A percentile compares a stretch with the other conserved stretches of the same genome.
Evolutionary conservation across 2,329 filamentous ascomycete genomes (phyloP).

Genomic region (Hirsutella thompsonii): DNA sequence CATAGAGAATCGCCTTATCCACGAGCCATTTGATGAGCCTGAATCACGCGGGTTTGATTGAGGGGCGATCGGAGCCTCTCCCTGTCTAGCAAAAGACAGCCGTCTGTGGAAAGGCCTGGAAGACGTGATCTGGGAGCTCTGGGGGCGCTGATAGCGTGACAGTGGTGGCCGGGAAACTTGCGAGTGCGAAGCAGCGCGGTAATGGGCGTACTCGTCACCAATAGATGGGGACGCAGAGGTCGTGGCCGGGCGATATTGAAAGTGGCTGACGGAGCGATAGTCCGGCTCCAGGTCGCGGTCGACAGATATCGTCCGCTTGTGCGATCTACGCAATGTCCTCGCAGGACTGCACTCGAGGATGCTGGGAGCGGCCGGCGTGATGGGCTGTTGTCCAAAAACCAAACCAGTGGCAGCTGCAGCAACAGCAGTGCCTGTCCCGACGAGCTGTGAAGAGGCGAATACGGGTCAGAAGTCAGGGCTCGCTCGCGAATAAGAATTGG

Average conservation of each 20-base stretch:
- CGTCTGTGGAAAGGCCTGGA: constrained; percentile 26
- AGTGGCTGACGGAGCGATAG: constrained; percentile 11
- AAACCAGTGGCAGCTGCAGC: constrained; percentile 46
- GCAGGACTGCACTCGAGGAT: constrained; percentile 8
- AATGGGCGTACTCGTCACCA: constrained; percentile 16
- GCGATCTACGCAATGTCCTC: constrained; percentile 13
- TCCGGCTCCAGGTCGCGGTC: constrained; percentile 21
- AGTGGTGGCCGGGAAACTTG: constrained; percentile 22
- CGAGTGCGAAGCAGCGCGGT: constrained; percentile 16
- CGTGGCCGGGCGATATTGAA: constrained; percentile 30
- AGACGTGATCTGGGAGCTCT: constrained; percentile 26
- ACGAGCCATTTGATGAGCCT: constrained; percentile 50
- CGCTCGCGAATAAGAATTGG: background rate
- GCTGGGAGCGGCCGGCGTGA: constrained; percentile 20
- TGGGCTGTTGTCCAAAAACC: constrained; percentile 40
- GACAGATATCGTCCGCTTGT: constrained; percentile 17
- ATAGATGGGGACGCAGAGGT: constrained; percentile 20
- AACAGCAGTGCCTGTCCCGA: constrained; percentile 48
- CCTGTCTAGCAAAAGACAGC: constrained; percentile 27
- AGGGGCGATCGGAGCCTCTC: constrained; percentile 20
- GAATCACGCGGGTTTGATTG: constrained; percentile 37
- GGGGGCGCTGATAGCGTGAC: constrained; percentile 23
- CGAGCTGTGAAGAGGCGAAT: constrained; percentile 29
- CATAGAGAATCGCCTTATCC: constrained; percentile 59
- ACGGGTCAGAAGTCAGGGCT: background rate